Evolutionary conservation across 75 land plant genomes (phyloP).

Genomic region (Picea glauca): DNA sequence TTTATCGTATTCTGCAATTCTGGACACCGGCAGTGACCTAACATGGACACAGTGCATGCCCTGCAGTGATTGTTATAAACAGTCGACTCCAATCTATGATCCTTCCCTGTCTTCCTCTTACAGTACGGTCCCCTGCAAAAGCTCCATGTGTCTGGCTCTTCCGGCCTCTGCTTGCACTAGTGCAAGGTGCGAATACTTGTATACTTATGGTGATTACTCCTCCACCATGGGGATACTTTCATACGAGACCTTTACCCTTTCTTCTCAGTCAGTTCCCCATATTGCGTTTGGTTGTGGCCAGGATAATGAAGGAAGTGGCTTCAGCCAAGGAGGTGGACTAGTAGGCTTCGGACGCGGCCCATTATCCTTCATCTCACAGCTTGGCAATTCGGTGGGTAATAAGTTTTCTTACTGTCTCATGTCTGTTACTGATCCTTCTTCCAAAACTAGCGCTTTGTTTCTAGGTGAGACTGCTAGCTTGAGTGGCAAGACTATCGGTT

Average conservation of each 20-base stretch:
- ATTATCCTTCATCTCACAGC: conserved; percentile 25
- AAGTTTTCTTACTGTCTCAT: conserved; percentile 29
- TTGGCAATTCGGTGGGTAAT: conserved; percentile 12
- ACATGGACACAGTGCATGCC: conserved; percentile 35
- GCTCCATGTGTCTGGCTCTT: conserved; percentile 9
- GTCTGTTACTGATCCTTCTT: background rate
- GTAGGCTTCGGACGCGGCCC: conserved; percentile 23
- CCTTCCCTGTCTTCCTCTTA: conserved; percentile 18
- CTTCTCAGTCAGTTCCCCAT: background rate
- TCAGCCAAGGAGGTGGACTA: conserved; percentile 24
- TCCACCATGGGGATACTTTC: conserved; percentile 33
- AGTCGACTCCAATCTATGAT: conserved; percentile 25
- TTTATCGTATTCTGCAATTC: background rate
- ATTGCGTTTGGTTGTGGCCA: conserved; percentile 35
- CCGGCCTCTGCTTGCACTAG: background rate
- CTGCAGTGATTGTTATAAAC: conserved; percentile 25
- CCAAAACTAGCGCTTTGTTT: background rate
- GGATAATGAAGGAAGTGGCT: conserved; percentile 26
- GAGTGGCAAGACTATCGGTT: background rate
- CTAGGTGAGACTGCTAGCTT: conserved; percentile 14
- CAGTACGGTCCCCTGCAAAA: conserved; percentile 10
- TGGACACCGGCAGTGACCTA: conserved; percentile 22
- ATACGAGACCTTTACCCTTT: conserved; percentile 29
- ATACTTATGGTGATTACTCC: conserved; percentile 40
- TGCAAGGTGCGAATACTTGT: conserved; percentile 18